These are phyloP conservation scores for Huntiella savannae DNA, from an alignment of 2,329 filamentous ascomycete species.

Conservation along the genomic window DNA sequence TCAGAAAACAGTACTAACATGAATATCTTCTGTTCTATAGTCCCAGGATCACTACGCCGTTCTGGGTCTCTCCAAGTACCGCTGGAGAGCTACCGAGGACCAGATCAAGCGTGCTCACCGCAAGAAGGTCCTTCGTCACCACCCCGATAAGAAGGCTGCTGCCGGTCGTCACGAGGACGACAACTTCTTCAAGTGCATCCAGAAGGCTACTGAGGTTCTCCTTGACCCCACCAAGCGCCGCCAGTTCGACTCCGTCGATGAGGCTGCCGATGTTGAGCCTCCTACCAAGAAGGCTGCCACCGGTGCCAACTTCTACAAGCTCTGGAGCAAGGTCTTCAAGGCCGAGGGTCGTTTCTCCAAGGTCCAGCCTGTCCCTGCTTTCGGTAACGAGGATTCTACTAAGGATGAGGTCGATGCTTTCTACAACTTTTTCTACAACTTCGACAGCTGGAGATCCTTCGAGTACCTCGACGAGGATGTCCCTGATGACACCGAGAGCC, in stretches of 20 bases:
- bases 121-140: conserved; percentile 98
- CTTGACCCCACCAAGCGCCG: conserved; percentile 80
- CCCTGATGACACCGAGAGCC: conserved; percentile 95
- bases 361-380: conserved; percentile 65
- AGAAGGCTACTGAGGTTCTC: conserved; percentile 89
- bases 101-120: conserved; percentile 98
- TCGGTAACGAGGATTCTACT: conserved; percentile 67
- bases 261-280: conserved; percentile 78
- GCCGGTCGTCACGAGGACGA: conserved; percentile 76
- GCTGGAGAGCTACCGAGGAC: conserved; percentile 82
- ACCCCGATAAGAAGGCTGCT: conserved; percentile 97
- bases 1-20: background rate
- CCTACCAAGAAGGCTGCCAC: conserved; percentile 78
- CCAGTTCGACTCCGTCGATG: conserved; percentile 93
- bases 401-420: conserved; percentile 86
- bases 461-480: conserved; percentile 99
- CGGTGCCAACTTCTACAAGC: conserved; percentile 86
- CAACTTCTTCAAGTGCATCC: conserved; percentile 99
- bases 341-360: conserved; percentile 87
- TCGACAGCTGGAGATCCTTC: conserved; percentile 93
- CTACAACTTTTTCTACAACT: conserved; percentile 99
- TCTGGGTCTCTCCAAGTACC: conserved; percentile 79
- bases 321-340: conserved; percentile 81
- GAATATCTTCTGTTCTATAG: conserved; percentile 23
- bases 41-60: conserved; percentile 96